These are phyloP conservation scores for Penicillium griseofulvum DNA, from an alignment of 2,329 filamentous ascomycete genomes.

Conservation along the genomic window DNA sequence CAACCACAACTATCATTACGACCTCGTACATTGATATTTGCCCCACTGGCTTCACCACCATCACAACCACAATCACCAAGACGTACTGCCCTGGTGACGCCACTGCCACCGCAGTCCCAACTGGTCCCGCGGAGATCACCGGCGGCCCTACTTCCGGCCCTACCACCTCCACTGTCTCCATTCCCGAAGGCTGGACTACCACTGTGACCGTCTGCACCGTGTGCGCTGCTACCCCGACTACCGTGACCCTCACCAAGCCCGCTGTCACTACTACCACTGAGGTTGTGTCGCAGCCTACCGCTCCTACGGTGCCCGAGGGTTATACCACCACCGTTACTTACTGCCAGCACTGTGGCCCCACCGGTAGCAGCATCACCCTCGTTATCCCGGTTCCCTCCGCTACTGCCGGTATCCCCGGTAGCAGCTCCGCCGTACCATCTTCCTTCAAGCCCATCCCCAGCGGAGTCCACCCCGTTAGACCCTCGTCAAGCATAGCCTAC, in stretches of 20 bases:
- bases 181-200: constrained; percentile 42
- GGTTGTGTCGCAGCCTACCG: constrained; percentile 8
- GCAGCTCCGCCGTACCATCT: background rate
- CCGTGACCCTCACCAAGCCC: constrained; percentile 35
- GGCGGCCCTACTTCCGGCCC: constrained; percentile 8
- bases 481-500: constrained; percentile 10
- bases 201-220: constrained; percentile 41
- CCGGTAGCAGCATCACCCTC: constrained; percentile 19
- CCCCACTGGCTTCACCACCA: constrained; percentile 43
- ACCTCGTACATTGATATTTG: constrained; percentile 45
- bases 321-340: constrained; percentile 18
- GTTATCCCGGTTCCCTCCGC: constrained; percentile 17
- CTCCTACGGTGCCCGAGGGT: constrained; percentile 8
- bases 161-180: constrained; percentile 20
- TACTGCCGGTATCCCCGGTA: background rate
- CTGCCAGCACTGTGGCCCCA: constrained; percentile 21
- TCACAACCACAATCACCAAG: constrained; percentile 40
- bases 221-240: constrained; percentile 40
- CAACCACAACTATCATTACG: constrained; percentile 38
- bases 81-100: constrained; percentile 36
- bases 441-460: constrained; percentile 1
- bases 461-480: constrained; percentile 9
- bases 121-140: constrained; percentile 13
- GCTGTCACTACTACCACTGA: constrained; percentile 20
- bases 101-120: constrained; percentile 30